Evolutionary conservation across 2,329 filamentous ascomycete genomes (phyloP).

Genomic region (Emergomyces africanus): DNA sequence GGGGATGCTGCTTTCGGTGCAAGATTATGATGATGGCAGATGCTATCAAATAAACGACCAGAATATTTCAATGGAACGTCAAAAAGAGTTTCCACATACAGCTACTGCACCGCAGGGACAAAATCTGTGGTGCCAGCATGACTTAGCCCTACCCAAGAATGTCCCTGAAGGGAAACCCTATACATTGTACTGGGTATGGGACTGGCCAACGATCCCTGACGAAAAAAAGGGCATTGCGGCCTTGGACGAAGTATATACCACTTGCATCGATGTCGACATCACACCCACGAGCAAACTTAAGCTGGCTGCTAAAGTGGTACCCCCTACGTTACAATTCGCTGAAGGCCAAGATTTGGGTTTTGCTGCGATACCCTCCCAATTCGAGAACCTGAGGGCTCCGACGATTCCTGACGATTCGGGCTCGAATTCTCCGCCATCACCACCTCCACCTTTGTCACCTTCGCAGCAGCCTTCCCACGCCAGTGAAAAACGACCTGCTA

Average conservation of each 20-base stretch:
- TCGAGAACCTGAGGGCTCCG: slow-evolving; percentile 19
- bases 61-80: slow-evolving; percentile 48
- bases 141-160: slow-evolving; percentile 60
- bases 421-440: neutral
- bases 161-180: slow-evolving; percentile 51
- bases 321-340: slow-evolving; percentile 3
- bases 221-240: slow-evolving; percentile 21
- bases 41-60: slow-evolving; percentile 67
- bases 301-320: neutral
- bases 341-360: slow-evolving; percentile 24
- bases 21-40: slow-evolving; percentile 79
- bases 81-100: slow-evolving; percentile 40
- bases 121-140: slow-evolving; percentile 67
- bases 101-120: slow-evolving; percentile 41
- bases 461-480: neutral
- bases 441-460: neutral
- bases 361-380: slow-evolving; percentile 27
- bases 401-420: slow-evolving; percentile 4
- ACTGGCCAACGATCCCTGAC: slow-evolving; percentile 57
- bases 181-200: slow-evolving; percentile 94
- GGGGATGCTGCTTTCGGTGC: slow-evolving; percentile 61
- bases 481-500: neutral
- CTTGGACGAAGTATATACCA: slow-evolving; percentile 37
- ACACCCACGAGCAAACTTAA: neutral
- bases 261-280: slow-evolving; percentile 36